Percentiles rank a stretch among this genome's conserved stretches.
Evolutionary conservation across 108 stramenopile species (phyloP).

Genomic region (Fragilaria crotonensis): DNA sequence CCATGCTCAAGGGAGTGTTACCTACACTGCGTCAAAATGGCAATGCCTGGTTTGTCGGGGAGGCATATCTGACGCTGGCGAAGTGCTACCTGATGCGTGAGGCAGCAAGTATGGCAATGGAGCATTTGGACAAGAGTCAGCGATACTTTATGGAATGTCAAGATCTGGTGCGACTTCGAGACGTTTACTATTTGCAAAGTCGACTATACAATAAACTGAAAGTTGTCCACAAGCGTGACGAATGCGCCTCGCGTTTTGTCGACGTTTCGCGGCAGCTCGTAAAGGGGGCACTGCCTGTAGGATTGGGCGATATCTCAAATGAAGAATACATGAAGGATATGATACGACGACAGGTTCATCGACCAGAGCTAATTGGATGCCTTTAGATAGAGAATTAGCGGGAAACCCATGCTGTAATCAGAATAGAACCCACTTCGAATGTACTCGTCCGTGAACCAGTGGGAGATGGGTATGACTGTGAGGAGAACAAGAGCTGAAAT

Average conservation of each 20-base stretch:
- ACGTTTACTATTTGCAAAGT: conserved; percentile 64
- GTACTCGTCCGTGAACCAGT: conserved; percentile 51
- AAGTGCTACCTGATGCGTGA: conserved; percentile 53
- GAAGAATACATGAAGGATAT: not conserved
- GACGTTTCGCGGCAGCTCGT: not conserved
- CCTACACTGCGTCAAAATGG: conserved; percentile 57
- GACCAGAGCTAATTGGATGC: not conserved
- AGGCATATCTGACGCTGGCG: conserved; percentile 68
- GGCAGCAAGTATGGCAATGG: conserved; percentile 11
- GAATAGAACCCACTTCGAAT: conserved; percentile 21
- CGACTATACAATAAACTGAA: conserved; percentile 24
- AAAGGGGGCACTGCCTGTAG: not conserved
- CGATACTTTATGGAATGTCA: conserved; percentile 42
- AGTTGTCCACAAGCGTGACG: conserved; percentile 15
- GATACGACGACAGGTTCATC: not conserved
- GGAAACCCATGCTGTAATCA: conserved; percentile 10
- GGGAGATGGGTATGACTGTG: conserved; percentile 39
- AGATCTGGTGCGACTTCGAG: conserved; percentile 38
- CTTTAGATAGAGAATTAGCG: not conserved
- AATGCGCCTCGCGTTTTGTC: not conserved
- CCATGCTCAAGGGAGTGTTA: conserved; percentile 48
- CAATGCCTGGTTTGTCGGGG: conserved; percentile 57
- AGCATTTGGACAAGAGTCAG: conserved; percentile 17
- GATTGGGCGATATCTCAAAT: not conserved
- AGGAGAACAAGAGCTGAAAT: conserved; percentile 31